Percentiles rank a stretch among this genome's conserved stretches.
phyloP scores from a whole-genome alignment of 2,329 filamentous ascomycete genomes.

The Zelopaecilomyces penicillatus region DNA sequence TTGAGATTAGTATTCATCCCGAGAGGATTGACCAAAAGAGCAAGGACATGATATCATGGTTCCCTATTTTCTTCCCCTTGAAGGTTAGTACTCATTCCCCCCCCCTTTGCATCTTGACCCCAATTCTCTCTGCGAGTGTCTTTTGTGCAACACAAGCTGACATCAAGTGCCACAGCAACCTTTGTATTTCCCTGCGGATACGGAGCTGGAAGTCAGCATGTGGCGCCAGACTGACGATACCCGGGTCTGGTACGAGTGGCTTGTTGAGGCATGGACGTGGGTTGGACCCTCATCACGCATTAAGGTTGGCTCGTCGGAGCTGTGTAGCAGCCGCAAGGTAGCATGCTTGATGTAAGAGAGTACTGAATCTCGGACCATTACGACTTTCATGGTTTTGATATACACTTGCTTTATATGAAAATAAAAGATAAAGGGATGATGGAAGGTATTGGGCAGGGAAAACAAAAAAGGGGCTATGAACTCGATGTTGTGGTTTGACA shows the following conservation, averaged over 20 bases:
- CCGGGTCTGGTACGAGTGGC: constrained; percentile 98
- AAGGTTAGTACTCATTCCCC: constrained; percentile 53
- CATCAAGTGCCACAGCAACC: constrained; percentile 51
- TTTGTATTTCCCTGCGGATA: constrained; percentile 73
- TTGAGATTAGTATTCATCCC: constrained; percentile 88
- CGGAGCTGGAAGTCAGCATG: constrained; percentile 85
- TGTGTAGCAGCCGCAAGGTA: constrained; percentile 61
- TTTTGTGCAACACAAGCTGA: constrained; percentile 7
- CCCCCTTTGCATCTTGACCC: background rate
- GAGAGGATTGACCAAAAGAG: constrained; percentile 88
- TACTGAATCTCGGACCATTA: background rate
- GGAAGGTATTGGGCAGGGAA: too few species aligned
- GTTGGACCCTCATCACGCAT: constrained; percentile 51
- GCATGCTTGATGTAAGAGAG: constrained; percentile 58
- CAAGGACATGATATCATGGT: constrained; percentile 98
- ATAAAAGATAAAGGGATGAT: too few species aligned
- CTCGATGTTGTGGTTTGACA: too few species aligned
- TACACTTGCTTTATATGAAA: too few species aligned
- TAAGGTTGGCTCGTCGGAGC: constrained; percentile 56
- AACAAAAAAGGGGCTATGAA: too few species aligned
- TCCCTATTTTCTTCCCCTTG: constrained; percentile 94
- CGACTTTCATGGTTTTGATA: constrained; percentile 1
- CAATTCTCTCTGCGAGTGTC: background rate
- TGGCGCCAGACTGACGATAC: constrained; percentile 93
- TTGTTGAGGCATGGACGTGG: constrained; percentile 75